Evolutionary conservation across 2,329 filamentous ascomycete species (phyloP).

Genomic region (Byssothecium circinans): DNA sequence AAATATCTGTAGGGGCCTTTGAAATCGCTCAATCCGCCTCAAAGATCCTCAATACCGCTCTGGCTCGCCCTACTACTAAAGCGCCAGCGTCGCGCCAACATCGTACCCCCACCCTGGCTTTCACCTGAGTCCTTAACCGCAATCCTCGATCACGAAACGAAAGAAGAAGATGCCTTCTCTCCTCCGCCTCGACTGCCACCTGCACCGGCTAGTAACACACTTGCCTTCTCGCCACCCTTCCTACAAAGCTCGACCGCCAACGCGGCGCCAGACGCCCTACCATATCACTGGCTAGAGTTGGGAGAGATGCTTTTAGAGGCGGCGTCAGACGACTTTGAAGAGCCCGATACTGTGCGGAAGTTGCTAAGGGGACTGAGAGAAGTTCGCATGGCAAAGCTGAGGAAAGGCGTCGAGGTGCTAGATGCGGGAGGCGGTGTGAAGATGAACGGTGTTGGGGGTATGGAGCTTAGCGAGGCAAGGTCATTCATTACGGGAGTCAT

Average conservation of each 20-base stretch:
- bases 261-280: constrained; percentile 70
- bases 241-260: constrained; percentile 72
- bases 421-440: constrained; percentile 73
- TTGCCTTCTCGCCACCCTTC: constrained; percentile 66
- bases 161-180: constrained; percentile 70
- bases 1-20: constrained; percentile 68
- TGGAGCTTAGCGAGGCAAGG: constrained; percentile 88
- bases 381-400: constrained; percentile 85
- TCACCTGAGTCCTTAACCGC: constrained; percentile 72
- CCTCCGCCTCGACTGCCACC: constrained; percentile 74
- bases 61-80: constrained; percentile 97
- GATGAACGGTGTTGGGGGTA: constrained; percentile 80
- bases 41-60: constrained; percentile 76
- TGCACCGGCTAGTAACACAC: constrained; percentile 46
- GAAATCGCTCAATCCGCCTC: constrained; percentile 75
- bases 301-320: constrained; percentile 84
- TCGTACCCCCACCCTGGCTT: constrained; percentile 88
- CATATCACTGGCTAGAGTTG: constrained; percentile 95
- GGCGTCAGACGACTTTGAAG: constrained; percentile 78
- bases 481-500: constrained; percentile 84
- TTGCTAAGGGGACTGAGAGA: constrained; percentile 81
- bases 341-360: constrained; percentile 72
- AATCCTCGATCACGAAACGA: constrained; percentile 80
- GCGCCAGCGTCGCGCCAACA: constrained; percentile 90
- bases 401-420: constrained; percentile 70